These are phyloP conservation scores for Penicillium verrucosum DNA, from an alignment of 2,329 filamentous ascomycete genomes.

Conservation along the genomic window DNA sequence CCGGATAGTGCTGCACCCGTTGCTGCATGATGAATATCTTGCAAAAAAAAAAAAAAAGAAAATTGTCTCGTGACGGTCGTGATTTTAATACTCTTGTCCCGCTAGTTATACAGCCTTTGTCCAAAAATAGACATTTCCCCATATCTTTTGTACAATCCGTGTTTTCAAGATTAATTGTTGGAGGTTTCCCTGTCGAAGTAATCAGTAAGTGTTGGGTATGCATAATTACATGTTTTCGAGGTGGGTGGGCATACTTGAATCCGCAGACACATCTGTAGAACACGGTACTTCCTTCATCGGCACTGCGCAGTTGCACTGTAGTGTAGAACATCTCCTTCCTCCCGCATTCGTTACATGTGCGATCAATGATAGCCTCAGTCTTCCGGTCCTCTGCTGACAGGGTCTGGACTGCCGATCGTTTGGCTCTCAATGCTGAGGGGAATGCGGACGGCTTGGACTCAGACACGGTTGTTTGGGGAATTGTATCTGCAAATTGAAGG, in stretches of 20 bases:
- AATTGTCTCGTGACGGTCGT: constrained; percentile 28
- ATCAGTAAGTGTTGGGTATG: constrained; percentile 19
- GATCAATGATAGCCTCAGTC: constrained; percentile 65
- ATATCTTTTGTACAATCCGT: constrained; percentile 14
- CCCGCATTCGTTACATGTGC: constrained; percentile 77
- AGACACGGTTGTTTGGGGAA: constrained; percentile 73
- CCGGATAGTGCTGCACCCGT: constrained; percentile 53
- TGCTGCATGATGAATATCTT: constrained; percentile 26
- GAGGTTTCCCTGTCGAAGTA: constrained; percentile 30
- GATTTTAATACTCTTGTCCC: constrained; percentile 27
- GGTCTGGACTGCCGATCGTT: constrained; percentile 79
- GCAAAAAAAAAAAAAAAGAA: constrained; percentile 2
- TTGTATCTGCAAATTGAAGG: constrained; percentile 56
- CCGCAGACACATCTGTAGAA: constrained; percentile 89
- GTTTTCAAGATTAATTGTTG: constrained; percentile 31
- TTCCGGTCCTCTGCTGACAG: constrained; percentile 73
- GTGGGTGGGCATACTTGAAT: constrained; percentile 61
- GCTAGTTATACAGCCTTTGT: constrained; percentile 26
- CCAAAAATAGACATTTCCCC: constrained; percentile 21
- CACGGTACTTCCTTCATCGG: constrained; percentile 90
- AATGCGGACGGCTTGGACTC: constrained; percentile 86
- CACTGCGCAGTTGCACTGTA: constrained; percentile 80
- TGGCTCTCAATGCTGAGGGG: constrained; percentile 81
- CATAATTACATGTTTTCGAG: not conserved
- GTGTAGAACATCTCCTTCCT: constrained; percentile 79